Conservation (phyloP, 805 yeast species). For the Kluyveromyces dobzhanskii region DNA sequence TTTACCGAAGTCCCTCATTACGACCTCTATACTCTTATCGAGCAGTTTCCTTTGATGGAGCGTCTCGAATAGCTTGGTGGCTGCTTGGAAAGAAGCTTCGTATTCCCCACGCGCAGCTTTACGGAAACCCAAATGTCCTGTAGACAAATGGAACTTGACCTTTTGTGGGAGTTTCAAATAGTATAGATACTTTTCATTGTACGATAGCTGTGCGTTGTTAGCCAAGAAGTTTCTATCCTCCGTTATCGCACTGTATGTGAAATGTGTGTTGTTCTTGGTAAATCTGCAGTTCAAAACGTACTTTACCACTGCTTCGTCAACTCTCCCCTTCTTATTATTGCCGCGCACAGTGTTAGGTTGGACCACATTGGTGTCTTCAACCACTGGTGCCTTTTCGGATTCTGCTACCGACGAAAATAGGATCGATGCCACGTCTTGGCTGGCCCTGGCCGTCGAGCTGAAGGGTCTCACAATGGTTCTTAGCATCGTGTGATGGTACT, state of each 20-base stretch:
- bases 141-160: constrained; percentile 55
- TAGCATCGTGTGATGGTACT: constrained; percentile 4
- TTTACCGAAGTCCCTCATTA: constrained; percentile 76
- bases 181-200: constrained; percentile 66
- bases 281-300: constrained; percentile 72
- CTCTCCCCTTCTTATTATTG: constrained; percentile 7
- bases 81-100: constrained; percentile 85
- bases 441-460: constrained; percentile 6
- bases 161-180: constrained; percentile 74
- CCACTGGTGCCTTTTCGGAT: background rate
- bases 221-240: constrained; percentile 53
- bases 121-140: constrained; percentile 85
- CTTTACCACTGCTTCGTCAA: constrained; percentile 36
- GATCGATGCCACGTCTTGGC: constrained; percentile 5
- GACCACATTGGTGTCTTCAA: constrained; percentile 1
- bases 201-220: constrained; percentile 47
- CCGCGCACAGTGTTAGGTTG: constrained; percentile 1
- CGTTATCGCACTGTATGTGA: constrained; percentile 63
- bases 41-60: constrained; percentile 56
- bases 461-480: constrained; percentile 14
- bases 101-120: constrained; percentile 86
- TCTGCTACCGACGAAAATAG: constrained; percentile 1
- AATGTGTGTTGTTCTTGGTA: constrained; percentile 73
- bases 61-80: constrained; percentile 60
- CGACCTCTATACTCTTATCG: constrained; percentile 61